Base-by-base conservation (phyloP, 768 basidiomycete genomes). In the Leccinum pellstonianum region DNA sequence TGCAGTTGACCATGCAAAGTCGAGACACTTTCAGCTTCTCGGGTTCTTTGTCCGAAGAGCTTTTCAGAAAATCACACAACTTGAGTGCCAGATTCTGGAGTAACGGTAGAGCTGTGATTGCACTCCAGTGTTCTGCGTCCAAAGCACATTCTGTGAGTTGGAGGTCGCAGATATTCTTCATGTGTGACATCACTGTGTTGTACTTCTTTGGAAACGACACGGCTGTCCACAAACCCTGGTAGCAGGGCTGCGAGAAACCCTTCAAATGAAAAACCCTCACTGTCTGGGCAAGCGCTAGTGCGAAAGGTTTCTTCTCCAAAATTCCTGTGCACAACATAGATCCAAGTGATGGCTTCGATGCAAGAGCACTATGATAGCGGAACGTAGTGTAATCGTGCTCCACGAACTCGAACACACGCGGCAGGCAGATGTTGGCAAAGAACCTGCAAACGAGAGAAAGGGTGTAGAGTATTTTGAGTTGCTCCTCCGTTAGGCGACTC, bases 51-150 rank as follows among this genome's bases (percentile, higher is more conserved):
- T 35, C 33, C 33, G 33, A 12, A 35, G 33, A 35, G n/a, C 41
- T 43, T 19, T 3, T 17, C n/a, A n/a, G 15, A 43, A 43, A 43
- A 43, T 0, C 0, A 46, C 67, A 66, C 3, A 0, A 0, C 0
- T 41, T 0, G 27, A 73, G 68, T 11, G 50, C 29, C 2, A 71
- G 60, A 14, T 49, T n/a, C 49, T 68, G 52, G 48, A 71, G 71
- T 14, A 29, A 48, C 3, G 15, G n/a, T 3, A 70, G 50, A 5
- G 49, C 8, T 27, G 49, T 47, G 3, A 73, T 59, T 4, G 50
- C 58, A 3, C 33, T 1, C 66, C 71, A 70, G 49, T 68, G 52
- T 1, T 58, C 54, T 5, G 19, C 17, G 12, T 60, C 48, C 56
- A 72, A 58, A 37, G 50, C 46, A 11, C 60, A 61, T 2, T 5